Evolutionary conservation across 306 rosid genomes (phyloP), one percentile per base, ranked within the genome.

Genomic region (Quercus agrifolia): DNA sequence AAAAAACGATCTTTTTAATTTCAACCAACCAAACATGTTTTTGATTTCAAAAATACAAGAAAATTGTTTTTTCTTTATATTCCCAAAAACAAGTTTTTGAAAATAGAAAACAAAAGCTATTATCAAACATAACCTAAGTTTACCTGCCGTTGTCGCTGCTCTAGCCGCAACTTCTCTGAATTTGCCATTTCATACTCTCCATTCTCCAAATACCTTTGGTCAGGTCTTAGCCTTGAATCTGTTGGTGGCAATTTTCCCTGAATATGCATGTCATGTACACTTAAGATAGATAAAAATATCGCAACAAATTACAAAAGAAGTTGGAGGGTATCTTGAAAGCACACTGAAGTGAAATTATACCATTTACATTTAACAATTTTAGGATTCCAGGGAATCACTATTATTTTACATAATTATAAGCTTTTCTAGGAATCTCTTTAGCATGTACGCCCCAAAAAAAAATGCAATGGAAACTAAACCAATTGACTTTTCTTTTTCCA

Each of bases 141-240:
- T 82, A 96, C 99, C 97, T 93, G 99, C 20, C 99, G 99, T 80
- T 96, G 99, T 74, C 96, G 89, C 88, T 96, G 98, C 87, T 96
- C 99, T 71, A 96, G 85, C 64, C 99, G 89, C 85, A 93, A 80
- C 86, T 96, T 96, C 77, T 96, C 99, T 8, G 88, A 81, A 82
- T 96, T 96, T 70, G 98, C 99, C 99, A 93, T 93, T 85, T 96
- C 99, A 74, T 90, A 96, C 85, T 91, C 97, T 79, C 99, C 99
- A 77, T 93, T 96, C 87, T 96, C 99, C 82, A 96, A 80, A 88
- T 89, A 91, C 84, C 99, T 87, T 78, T 96, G 99, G 86, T 96
- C 99, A 20, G 99, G 99, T 82, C 99, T 91, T 49, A 96, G 83
- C 88, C 99, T 96, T 79, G 99, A 96, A 88, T 96, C 99, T 74